Percentiles rank a stretch among this genome's conserved stretches.
Evolutionary conservation across 2,329 filamentous ascomycete genomes (phyloP).

Genomic region (Fusarium dimerum): DNA sequence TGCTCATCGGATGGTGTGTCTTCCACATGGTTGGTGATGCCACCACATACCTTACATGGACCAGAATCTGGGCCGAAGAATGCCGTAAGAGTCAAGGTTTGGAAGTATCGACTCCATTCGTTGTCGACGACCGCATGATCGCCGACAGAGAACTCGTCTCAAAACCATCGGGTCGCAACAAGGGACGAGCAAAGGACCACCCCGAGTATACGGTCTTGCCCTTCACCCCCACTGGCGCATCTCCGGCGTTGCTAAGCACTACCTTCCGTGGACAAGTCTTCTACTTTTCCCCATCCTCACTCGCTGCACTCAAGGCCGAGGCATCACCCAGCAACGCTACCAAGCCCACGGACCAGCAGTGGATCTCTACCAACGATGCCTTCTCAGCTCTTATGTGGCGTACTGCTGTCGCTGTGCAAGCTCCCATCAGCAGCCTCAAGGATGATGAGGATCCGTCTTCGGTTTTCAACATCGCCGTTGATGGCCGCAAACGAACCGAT

Average conservation of each 20-base stretch:
- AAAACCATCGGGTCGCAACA: constrained; percentile 6
- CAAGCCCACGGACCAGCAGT: constrained; percentile 4
- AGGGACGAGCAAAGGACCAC: constrained; percentile 5
- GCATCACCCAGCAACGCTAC: constrained; percentile 2
- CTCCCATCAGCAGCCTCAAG: constrained; percentile 4
- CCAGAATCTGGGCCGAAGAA: constrained; percentile 16
- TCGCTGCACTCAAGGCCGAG: constrained; percentile 6
- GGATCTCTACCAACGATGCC: constrained; percentile 18
- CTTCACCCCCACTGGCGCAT: constrained; percentile 1
- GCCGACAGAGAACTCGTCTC: constrained; percentile 1
- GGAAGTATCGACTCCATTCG: neutral
- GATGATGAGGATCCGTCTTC: neutral
- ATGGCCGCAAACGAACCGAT: constrained; percentile 9
- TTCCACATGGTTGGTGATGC: constrained; percentile 16
- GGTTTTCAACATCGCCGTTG: constrained; percentile 12
- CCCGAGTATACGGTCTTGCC: constrained; percentile 10
- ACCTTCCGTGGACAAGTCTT: constrained; percentile 11
- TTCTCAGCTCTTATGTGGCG: constrained; percentile 17
- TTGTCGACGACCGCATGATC: constrained; percentile 7
- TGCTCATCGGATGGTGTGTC: constrained; percentile 12
- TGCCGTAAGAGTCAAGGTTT: constrained; percentile 8
- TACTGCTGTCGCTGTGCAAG: constrained; percentile 8
- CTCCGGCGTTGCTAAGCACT: constrained; percentile 7
- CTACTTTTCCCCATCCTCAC: constrained; percentile 14
- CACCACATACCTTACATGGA: constrained; percentile 14